Conservation (phyloP, 805 yeast species). For the Maudiozyma saulgeensis region DNA sequence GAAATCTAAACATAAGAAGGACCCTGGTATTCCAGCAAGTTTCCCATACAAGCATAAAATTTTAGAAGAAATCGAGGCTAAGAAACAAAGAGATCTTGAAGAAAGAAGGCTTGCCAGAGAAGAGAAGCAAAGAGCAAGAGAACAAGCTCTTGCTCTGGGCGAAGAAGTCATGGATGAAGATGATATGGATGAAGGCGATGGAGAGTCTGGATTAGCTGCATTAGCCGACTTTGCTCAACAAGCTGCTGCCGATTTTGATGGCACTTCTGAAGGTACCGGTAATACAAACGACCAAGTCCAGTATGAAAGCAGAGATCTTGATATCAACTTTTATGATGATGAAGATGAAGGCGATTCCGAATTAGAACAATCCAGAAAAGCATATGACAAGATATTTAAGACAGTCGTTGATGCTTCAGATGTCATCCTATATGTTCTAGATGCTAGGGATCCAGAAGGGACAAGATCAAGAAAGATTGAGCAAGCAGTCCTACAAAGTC, state of each 20-base stretch:
- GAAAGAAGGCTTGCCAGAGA: constrained; percentile 43
- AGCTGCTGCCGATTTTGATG: constrained; percentile 72
- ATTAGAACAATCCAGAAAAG: constrained; percentile 70
- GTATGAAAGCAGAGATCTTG: constrained; percentile 43
- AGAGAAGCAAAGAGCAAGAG: constrained; percentile 35
- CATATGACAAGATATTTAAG: constrained; percentile 89
- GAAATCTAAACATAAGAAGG: constrained; percentile 77
- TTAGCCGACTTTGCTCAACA: constrained; percentile 80
- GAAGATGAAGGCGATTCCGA: constrained; percentile 39
- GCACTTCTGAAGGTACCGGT: constrained; percentile 31
- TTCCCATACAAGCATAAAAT: constrained; percentile 91
- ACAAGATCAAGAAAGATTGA: constrained; percentile 90
- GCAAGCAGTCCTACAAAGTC: constrained; percentile 72
- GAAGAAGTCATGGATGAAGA: constrained; percentile 31
- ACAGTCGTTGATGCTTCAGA: constrained; percentile 88
- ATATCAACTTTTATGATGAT: constrained; percentile 35
- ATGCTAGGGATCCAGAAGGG: constrained; percentile 94
- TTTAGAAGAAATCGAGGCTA: constrained; percentile 58
- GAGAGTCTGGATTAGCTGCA: constrained; percentile 61
- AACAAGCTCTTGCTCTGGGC: constrained; percentile 31
- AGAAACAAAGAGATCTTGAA: constrained; percentile 46
- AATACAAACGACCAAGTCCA: constrained; percentile 36
- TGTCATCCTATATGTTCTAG: constrained; percentile 85
- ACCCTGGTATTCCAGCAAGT: constrained; percentile 88
- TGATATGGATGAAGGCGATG: constrained; percentile 35